Percentiles rank a stretch among this genome's conserved stretches.
These are phyloP conservation scores for Terfezia boudieri DNA, from an alignment of 495 filamentous ascomycete genomes.

Conservation along the genomic window DNA sequence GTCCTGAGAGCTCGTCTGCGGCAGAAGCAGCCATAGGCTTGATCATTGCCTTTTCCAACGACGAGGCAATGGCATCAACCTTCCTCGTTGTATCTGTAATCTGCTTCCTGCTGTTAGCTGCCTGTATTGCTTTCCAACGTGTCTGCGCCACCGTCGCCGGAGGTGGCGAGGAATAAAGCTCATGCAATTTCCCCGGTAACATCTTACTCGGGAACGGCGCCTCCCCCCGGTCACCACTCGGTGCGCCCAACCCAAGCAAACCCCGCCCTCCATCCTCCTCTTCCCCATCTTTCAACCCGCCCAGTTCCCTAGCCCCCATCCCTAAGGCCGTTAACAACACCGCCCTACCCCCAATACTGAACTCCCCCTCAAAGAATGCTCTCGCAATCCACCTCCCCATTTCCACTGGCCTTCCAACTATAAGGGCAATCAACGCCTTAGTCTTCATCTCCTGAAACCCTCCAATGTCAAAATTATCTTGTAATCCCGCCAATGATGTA, in stretches of 20 bases:
- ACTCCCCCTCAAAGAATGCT: constrained; percentile 78
- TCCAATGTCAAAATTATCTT: constrained; percentile 55
- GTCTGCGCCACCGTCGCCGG: neutral
- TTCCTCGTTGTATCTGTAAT: constrained; percentile 20
- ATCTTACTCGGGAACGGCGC: constrained; percentile 48
- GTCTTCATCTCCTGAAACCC: constrained; percentile 55
- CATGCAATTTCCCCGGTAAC: constrained; percentile 37
- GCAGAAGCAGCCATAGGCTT: constrained; percentile 54
- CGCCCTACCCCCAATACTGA: constrained; percentile 62
- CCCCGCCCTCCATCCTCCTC: constrained; percentile 21
- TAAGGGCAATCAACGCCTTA: constrained; percentile 63
- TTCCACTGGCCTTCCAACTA: constrained; percentile 48
- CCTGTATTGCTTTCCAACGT: constrained; percentile 1
- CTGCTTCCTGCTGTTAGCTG: neutral
- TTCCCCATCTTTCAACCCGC: constrained; percentile 50
- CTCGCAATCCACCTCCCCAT: constrained; percentile 70
- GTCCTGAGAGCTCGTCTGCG: constrained; percentile 46
- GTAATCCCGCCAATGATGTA: constrained; percentile 47
- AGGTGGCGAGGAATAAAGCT: constrained; percentile 20
- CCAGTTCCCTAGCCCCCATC: constrained; percentile 66
- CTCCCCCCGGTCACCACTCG: constrained; percentile 14
- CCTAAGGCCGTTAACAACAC: constrained; percentile 63
- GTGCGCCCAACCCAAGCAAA: neutral
- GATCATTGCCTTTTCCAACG: constrained; percentile 46
- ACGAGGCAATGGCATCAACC: constrained; percentile 37